Evolutionary conservation across 2,329 filamentous ascomycete species (phyloP), one percentile per base, ranked within the genome.

Genomic region (Colletotrichum neosansevieriae): DNA sequence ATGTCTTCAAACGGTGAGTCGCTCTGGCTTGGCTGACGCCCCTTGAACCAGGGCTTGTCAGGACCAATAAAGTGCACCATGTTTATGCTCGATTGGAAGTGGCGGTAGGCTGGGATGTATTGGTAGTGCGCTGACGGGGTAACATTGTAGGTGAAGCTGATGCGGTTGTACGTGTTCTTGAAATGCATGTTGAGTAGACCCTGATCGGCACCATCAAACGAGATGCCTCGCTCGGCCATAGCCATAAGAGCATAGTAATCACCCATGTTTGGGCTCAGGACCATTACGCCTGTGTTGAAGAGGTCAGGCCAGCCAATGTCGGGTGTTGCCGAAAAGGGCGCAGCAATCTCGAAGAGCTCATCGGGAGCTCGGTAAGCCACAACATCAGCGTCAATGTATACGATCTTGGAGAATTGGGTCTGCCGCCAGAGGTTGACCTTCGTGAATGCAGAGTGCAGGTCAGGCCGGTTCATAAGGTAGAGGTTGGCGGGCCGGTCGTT

Each of bases 241-340:
- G 92, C 93, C 71, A 90, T 85, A 76, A 99, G 85, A 47, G 93
- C 92, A 80, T 94, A 91, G 80, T 94, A 98, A 73, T 97, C 94
- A 65, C 91, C 92, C 86, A 94, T 84, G 79, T 95, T 92, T 38
- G 96, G 96, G 15, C 86, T 91, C 68, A 99, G 81, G 40, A 94
- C 94, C 94, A 99, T 97, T 74, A 99, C 89, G 75, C 96, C 96
- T n/a, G 92, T 94, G 81, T 99, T 99, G 89, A 98, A 98, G 70
- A 94, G 88, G 81, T 99, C 96, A 38, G 96, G 96, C 96, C 96
- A 99, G 73, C 96, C 96, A 74, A 98, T 94, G 79, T 99, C 96
- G 36, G 96, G 94, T 11, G 93, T 94, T 2, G 96, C 89, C 45
- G 88, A 86, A 76, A 91, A 91, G 61, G 84, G 76, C 54, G 88